Base-by-base conservation (phyloP, 208 protist species). In the Wallacemonas sp. region DNA sequence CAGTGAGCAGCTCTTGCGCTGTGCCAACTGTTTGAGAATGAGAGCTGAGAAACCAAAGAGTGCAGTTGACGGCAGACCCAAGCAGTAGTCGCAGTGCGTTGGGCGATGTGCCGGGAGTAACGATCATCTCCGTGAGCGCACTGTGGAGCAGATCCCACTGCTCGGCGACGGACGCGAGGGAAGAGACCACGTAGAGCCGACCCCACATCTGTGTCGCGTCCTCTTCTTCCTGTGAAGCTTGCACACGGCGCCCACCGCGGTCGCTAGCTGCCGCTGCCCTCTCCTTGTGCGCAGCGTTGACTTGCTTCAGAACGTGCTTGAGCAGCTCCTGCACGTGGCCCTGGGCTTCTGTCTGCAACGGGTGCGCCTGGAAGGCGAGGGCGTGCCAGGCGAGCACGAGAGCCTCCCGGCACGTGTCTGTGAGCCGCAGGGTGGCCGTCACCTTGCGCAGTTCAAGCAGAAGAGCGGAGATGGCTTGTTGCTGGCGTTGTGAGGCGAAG, bases 381-480 rank as follows among this genome's bases (percentile, higher is more conserved):
- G 79, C 65, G 54, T 84, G 55, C 91, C 91, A 96, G 9, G 85
- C 87, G n/a, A 68, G 55, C 15, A 83, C 54, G 44, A 90, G 73
- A n/a, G 37, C 71, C 22, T 76, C 50, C 5, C 73, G 58, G 46
- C 69, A 72, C 10, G 73, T 1, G 0, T 74, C 67, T 13, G 67
- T 74, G 44, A 80, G 13, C 9, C 50, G 50, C 50, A 57, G 50
- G 15, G 50, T 41, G 8, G 3, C 32, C 19, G 72, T 86, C 5
- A 70, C 71, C 63, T 85, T 85, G 29, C 84, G 78, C 64, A 92
- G 66, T 67, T 87, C 75, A 4, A 77, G 38, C 8, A 94, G 55
- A 5, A 92, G 67, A 10, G 64, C 63, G 22, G 79, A 82, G 13
- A 94, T 58, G 22, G 64, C 48, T 1, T 72, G 39, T 17, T 73